Evolutionary conservation across 106 monocot genomes (phyloP), one percentile per base, ranked within the genome.

Genomic region (Platanthera guangdongensis): DNA sequence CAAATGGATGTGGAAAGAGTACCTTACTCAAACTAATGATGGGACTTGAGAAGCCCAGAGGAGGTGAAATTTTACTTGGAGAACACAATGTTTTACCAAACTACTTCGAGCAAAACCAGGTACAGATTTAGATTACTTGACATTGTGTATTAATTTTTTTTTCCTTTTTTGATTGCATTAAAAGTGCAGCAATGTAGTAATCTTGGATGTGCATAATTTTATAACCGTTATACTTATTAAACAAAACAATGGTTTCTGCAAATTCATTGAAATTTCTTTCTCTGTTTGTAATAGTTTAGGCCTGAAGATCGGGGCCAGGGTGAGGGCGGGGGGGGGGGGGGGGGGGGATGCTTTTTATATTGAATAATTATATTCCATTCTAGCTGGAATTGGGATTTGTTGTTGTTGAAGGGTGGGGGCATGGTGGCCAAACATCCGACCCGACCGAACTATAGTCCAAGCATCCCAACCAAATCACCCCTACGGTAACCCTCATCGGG

Each of bases 101-200:
- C 76, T 99, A 94, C 78, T 99, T 99, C 57, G 99, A 94, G 85
- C 99, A 99, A 79, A 99, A 99, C 78, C 99, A 99, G 94, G 99
- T 99, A 85, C 10, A 4, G 32, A 32, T 47, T 47, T 70, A n/a
- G 0, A 30, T 11, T 70, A 70, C 7, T 70, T 70, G 39, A 39
- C 39, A 39, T 39, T 39, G 39, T 39, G 39, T 39, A 39, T 39
- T 3, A 39, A 39, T 0, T 25, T 39, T 39, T 39, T 39, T 39
- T 39, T 39, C 5, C 21, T 60, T 55, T 60, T 3, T 60, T 60
- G 59, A 60, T 6, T 39, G 21, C 59, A 60, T 60, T 21, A 19
- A 19, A 59, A 60, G 59, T 60, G n/a, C n/a, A 60, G 21, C 18
- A 12, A 19, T 30, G 18, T 65, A 19, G 11, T 32, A 1, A 19